Base-by-base conservation (phyloP, 75 land plant species). In the Sequoia sempervirens region DNA sequence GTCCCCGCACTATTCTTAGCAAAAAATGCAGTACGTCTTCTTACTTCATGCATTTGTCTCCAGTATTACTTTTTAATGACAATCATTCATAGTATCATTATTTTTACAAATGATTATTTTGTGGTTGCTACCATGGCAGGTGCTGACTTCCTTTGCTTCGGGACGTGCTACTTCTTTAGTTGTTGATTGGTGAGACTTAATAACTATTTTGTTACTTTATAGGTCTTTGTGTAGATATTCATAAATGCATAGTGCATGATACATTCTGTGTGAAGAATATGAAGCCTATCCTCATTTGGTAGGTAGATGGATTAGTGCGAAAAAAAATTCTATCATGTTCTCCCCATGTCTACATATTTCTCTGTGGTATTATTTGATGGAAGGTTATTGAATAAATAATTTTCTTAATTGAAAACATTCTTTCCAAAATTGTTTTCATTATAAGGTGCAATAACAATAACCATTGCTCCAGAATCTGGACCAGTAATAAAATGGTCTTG, bases 1-100 rank as follows among this genome's bases (percentile, higher is more conserved):
- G 96, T 94, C 75, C 99, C 99, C 30, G 97, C 99, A 46, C 84
- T 97, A n/a, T 97, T 97, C 80, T 85, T 97, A 74, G 99, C 97
- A 30, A 97, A 97, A 84, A 97, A 95, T 92, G 96, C 99, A 85
- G 99, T 97, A 94, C 80, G 94, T 43, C 61, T 45, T 85, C 72
- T 76, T 9, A 43, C 82, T 46, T 69, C 40, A 32, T 73, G 80
- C 10, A 69, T 7, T 84, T 84, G 36, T 46, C 20, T 30, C 23
- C 6, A 45, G 2, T 80, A 37, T 84, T 50, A 13, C 41, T n/a
- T 85, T 46, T 41, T 28, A 5, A 7, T 68, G 14, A 1, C 28
- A 17, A 23, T 28, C 9, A 75, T 11, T 34, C 6, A 6, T 41
- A 58, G 38, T 28, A 1, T 30, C 34, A 37, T n/a, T n/a, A 6